phyloP scores from a whole-genome alignment of 768 basidiomycete genomes.

The Phanerodontia chrysosporium region DNA sequence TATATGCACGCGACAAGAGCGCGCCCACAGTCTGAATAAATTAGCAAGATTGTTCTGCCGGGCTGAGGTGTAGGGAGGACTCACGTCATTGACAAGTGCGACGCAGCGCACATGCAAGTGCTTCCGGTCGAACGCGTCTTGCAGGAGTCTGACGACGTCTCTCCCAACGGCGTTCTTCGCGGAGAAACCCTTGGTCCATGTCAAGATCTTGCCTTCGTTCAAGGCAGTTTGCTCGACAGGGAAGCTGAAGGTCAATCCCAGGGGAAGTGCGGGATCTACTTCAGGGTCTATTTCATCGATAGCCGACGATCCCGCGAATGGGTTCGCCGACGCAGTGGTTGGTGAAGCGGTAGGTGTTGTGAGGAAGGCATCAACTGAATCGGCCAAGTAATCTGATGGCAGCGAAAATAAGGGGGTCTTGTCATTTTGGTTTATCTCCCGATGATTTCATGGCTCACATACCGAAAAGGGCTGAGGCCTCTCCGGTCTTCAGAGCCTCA shows the following conservation, averaged over 20 bases:
- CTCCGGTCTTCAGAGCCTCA: constrained; percentile 88
- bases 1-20: constrained; percentile 88
- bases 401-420: not conserved
- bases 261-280: constrained; percentile 38
- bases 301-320: constrained; percentile 16
- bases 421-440: constrained; percentile 1
- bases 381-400: constrained; percentile 87
- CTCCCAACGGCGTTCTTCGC: constrained; percentile 86
- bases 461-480: constrained; percentile 87
- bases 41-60: not conserved
- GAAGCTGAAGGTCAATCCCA: constrained; percentile 96
- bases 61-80: constrained; percentile 23
- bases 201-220: constrained; percentile 83
- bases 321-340: constrained; percentile 15
- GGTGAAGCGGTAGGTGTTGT: constrained; percentile 43
- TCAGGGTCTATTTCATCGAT: constrained; percentile 32
- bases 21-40: constrained; percentile 84
- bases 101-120: constrained; percentile 89
- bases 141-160: constrained; percentile 85
- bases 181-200: constrained; percentile 95
- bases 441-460: constrained; percentile 13
- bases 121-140: constrained; percentile 89
- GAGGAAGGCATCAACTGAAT: constrained; percentile 93
- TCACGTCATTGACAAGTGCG: constrained; percentile 91
- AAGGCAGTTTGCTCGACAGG: constrained; percentile 97